Conservation (phyloP, 208 protist species). For the Leishmania gerbilli region DNA sequence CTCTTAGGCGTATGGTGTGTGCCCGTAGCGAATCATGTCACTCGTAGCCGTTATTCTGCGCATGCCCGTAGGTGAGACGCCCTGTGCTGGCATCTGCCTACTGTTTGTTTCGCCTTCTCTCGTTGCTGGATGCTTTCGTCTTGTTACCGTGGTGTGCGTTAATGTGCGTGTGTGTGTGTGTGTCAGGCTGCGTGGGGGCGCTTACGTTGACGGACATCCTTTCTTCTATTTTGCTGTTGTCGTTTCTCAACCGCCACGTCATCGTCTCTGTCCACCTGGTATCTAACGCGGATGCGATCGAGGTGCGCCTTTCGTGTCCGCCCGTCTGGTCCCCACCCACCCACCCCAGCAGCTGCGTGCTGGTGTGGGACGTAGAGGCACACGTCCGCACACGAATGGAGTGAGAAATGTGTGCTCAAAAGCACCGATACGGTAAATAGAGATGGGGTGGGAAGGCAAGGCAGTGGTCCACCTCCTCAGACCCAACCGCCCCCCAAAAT, state of each 20-base stretch:
- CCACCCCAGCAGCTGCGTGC: neutral
- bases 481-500: neutral
- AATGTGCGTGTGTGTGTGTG: slow-evolving; percentile 3
- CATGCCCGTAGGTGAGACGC: neutral
- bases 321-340: neutral
- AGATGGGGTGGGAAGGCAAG: neutral
- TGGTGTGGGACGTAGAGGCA: neutral
- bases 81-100: neutral
- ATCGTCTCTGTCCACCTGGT: neutral
- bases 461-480: neutral
- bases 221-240: neutral
- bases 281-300: neutral
- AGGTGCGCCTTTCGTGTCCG: neutral
- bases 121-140: neutral
- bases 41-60: neutral
- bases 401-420: neutral
- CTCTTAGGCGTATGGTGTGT: neutral
- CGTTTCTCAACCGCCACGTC: neutral
- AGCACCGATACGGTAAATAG: neutral
- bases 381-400: neutral
- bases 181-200: neutral
- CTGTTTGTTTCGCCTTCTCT: neutral
- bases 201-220: neutral
- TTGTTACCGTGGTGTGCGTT: neutral
- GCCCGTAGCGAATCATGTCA: neutral